phyloP scores from a whole-genome alignment of 345 rosid genomes.

The Hypericum androsaemum region DNA sequence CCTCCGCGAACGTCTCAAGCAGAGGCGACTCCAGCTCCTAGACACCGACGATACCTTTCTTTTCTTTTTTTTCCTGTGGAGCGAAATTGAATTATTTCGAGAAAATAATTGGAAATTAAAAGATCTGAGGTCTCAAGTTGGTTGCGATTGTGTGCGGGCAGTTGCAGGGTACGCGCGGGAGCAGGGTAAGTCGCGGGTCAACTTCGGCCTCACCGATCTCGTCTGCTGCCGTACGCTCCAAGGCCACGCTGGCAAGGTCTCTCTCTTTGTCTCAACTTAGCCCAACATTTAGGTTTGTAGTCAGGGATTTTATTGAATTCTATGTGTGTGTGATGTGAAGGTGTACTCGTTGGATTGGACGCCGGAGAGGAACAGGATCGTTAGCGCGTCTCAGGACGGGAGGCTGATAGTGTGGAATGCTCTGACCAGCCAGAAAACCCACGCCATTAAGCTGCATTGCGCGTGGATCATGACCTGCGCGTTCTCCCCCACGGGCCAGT shows the following conservation, averaged over 20 bases:
- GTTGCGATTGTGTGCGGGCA: constrained; percentile 20
- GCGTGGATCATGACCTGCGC: constrained; percentile 99
- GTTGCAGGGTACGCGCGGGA: constrained; percentile 60
- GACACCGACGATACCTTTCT: constrained; percentile 56
- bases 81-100: constrained; percentile 1
- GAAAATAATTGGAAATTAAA: neutral
- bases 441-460: constrained; percentile 89
- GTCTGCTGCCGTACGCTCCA: constrained; percentile 93
- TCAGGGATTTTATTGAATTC: too few relatives aligned
- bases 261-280: neutral
- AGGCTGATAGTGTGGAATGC: constrained; percentile 94
- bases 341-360: constrained; percentile 94
- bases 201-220: constrained; percentile 79
- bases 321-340: constrained; percentile 30
- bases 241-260: constrained; percentile 93
- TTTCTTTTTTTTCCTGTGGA: neutral
- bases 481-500: constrained; percentile 85
- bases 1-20: constrained; percentile 66
- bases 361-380: constrained; percentile 68
- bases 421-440: constrained; percentile 91
- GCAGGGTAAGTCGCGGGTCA: constrained; percentile 60
- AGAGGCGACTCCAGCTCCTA: constrained; percentile 71
- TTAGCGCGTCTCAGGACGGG: constrained; percentile 97
- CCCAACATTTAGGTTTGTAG: too few relatives aligned
- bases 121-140: constrained; percentile 11